A percentile compares a stretch with the other conserved stretches of the same genome.
These are phyloP conservation scores for Tricholoma flavovirens DNA, from an alignment of 768 basidiomycete species.

Conservation along the genomic window DNA sequence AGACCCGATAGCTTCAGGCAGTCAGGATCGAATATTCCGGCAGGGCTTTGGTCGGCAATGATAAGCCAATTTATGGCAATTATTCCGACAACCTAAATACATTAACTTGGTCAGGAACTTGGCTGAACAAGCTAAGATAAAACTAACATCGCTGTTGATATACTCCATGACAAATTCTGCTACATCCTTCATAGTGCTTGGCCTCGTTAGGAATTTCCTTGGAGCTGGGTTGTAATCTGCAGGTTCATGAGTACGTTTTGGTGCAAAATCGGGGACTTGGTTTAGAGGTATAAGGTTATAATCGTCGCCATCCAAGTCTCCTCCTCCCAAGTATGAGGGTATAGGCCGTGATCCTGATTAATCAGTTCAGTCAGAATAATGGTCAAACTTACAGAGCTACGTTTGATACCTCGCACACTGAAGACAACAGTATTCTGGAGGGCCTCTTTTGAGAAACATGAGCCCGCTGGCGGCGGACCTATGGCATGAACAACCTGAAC, in stretches of 20 bases:
- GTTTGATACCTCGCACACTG: conserved; percentile 32
- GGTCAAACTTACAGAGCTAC: background rate
- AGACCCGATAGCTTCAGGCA: conserved; percentile 50
- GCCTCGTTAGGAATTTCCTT: conserved; percentile 44
- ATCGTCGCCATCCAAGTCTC: conserved; percentile 64
- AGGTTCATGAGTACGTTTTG: conserved; percentile 35
- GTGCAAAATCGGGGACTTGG: conserved; percentile 31
- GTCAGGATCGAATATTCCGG: conserved; percentile 43
- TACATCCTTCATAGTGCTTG: conserved; percentile 45
- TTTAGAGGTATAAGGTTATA: conserved; percentile 46
- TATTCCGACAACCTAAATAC: conserved; percentile 49
- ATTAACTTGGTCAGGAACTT: background rate
- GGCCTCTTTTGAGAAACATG: conserved; percentile 46
- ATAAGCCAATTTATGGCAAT: conserved; percentile 62
- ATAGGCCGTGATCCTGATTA: conserved; percentile 51
- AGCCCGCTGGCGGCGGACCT: conserved; percentile 47
- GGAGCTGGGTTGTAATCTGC: too few relatives aligned
- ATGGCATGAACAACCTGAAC: conserved; percentile 57
- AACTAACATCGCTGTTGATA: conserved; percentile 55
- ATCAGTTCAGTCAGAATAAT: background rate
- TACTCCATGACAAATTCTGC: conserved; percentile 68
- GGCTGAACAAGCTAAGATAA: background rate
- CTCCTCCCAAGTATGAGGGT: conserved; percentile 55
- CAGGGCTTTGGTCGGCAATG: conserved; percentile 47
- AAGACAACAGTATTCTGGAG: conserved; percentile 64